phyloP scores from a whole-genome alignment of 257 asterid species.

The Forsythia suspensa region DNA sequence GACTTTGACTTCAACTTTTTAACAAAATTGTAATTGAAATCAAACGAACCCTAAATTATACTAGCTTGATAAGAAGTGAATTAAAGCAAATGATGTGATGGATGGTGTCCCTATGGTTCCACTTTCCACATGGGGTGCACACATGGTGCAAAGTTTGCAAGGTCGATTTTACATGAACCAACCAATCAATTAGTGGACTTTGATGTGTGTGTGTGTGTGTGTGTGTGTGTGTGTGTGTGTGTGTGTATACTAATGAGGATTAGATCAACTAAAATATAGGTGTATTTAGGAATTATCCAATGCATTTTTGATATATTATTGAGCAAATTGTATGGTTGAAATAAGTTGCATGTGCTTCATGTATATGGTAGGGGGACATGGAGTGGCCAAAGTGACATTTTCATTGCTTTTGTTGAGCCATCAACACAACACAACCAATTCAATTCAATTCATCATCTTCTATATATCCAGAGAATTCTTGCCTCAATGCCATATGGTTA shows the following conservation, averaged over 20 bases:
- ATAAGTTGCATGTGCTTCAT: slow-evolving; percentile 44
- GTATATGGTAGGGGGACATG: slow-evolving; percentile 48
- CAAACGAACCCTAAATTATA: too few species aligned
- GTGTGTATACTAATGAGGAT: not conserved
- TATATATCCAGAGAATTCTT: not conserved
- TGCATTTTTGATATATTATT: not conserved
- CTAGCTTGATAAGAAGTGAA: not conserved
- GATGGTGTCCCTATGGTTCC: slow-evolving; percentile 1
- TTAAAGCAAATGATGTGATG: not conserved
- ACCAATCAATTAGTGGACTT: not conserved
- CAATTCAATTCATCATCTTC: not conserved
- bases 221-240: not conserved
- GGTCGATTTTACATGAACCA: not conserved
- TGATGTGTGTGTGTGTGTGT: not conserved
- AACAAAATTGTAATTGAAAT: too few species aligned
- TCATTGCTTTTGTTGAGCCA: slow-evolving; percentile 11
- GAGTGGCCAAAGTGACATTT: slow-evolving; percentile 19
- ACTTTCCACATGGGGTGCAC: slow-evolving; percentile 7
- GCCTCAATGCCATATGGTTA: not conserved
- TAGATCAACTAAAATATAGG: not conserved
- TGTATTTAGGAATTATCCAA: slow-evolving; percentile 7
- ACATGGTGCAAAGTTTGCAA: not conserved
- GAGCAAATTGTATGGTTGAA: slow-evolving; percentile 32
- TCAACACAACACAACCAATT: slow-evolving; percentile 1
- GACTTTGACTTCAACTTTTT: too few species aligned